phyloP scores from a whole-genome alignment of 768 basidiomycete genomes.

The Postia placenta region DNA sequence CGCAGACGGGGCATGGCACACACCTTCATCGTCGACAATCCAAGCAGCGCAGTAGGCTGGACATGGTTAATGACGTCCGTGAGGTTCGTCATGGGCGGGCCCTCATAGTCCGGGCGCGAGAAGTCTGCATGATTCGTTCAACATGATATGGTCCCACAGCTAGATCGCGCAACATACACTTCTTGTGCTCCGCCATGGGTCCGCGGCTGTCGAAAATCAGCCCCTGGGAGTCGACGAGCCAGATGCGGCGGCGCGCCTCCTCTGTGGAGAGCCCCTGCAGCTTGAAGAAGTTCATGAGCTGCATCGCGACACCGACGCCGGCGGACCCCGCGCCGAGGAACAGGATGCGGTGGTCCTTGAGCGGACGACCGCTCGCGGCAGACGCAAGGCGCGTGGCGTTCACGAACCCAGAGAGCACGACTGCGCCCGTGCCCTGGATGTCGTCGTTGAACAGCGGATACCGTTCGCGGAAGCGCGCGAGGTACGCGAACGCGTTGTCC shows the following conservation, averaged over 20 bases:
- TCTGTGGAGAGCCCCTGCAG: conserved; percentile 69
- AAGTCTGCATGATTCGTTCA: conserved; percentile 46
- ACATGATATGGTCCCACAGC: not conserved
- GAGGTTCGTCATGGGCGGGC: conserved; percentile 68
- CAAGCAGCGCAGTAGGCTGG: conserved; percentile 83
- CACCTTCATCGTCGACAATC: conserved; percentile 79
- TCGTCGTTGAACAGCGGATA: conserved; percentile 89
- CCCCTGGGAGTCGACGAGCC: conserved; percentile 83
- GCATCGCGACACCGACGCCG: conserved; percentile 88
- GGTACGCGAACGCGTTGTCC: conserved; percentile 84
- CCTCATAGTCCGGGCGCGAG: conserved; percentile 72
- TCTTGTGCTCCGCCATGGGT: conserved; percentile 74
- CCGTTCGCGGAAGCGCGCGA: conserved; percentile 66
- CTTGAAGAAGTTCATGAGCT: conserved; percentile 85
- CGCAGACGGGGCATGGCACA: conserved; percentile 6
- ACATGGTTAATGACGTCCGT: conserved; percentile 76
- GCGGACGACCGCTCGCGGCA: conserved; percentile 58
- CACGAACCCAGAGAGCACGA: conserved; percentile 85
- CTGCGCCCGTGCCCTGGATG: conserved; percentile 86
- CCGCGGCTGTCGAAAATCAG: conserved; percentile 75
- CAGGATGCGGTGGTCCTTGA: conserved; percentile 75
- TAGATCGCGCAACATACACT: too few species aligned
- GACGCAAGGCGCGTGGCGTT: conserved; percentile 80
- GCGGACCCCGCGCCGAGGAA: conserved; percentile 93
- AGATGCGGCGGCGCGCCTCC: conserved; percentile 73